Evolutionary conservation across 495 filamentous ascomycete species (phyloP), one percentile per base, ranked within the genome.

Genomic region (Penicillium parvum): DNA sequence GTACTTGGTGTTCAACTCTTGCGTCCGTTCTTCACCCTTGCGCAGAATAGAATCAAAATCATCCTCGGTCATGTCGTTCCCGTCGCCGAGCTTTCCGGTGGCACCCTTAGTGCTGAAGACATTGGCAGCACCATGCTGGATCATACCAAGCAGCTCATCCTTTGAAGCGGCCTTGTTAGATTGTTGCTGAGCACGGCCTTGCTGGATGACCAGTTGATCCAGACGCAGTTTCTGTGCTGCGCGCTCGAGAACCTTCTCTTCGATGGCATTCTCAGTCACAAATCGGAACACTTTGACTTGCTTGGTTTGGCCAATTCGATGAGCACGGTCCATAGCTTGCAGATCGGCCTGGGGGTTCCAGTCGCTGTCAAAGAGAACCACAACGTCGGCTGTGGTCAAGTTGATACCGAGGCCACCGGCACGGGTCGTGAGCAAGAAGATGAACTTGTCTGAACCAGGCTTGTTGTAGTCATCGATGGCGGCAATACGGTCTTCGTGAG

Each of bases 331-430:
- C 92, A 98, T 98, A 29, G 92, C 92, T 67, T 98, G 92, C 32
- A 98, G 64, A 79, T 99, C 92, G 11, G 92, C 92, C 64, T 99
- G 92, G 5, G 92, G 92, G 52, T 99, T 99, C 92, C 92, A 99
- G 59, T 99, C 92, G 61, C 90, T 96, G 61, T 99, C 92, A 58
- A 90, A 99, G n/a, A 99, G 81, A 14, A 99, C 81, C 26, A 99
- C 92, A 50, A 99, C 92, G 54, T 99, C 92, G 21, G 92, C 92
- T 43, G 77, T 84, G 4, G 92, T 99, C 60, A 99, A 68, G 61
- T 99, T 99, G 71, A 99, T 99, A 52, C 92, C 92, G n/a, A 99
- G 72, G 55, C 92, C 92, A 70, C 92, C 92, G 32, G 92, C 92
- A 60, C 92, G 81, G 9, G 92, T 99, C 0, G 92, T 99, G n/a